Base-by-base conservation (phyloP, 2,329 filamentous ascomycete genomes). In the Colletotrichum truncatum region DNA sequence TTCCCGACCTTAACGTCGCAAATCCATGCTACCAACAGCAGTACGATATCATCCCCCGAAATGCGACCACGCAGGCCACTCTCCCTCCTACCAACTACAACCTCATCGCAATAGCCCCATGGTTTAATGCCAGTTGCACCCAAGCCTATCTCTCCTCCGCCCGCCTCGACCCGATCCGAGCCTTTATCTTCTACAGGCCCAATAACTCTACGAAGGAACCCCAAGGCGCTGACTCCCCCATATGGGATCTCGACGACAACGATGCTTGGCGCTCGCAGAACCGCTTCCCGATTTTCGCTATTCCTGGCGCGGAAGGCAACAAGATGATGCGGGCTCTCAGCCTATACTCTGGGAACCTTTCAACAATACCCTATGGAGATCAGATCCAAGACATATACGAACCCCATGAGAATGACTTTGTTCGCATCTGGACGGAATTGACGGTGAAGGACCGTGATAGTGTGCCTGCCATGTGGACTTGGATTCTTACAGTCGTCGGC, bases 91-190 rank as follows among this genome's bases (percentile, higher is more conserved):
- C 85, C 51, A 88, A 91, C 69, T 93, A 93, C 75, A 89, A 91
- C 59, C 82, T 94, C 54, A 87, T 98, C 70, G 94, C 92, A 26
- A 80, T 98, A 56, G 94, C 93, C 23, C 95, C 95, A 26, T 98
- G 95, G 94, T 88, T 93, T 71, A 91, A 85, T 67, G 80, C 85
- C 7, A 81, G 87, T 25, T 99, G 95, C 74, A 91, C 93, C 11
- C 78, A 84, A 59, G 86, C 90, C 45, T 97, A 93, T 74, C 84
- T 98, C 48, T 78, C 84, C 16, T 83, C 87, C 18, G 85, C 87
- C n/a, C 80, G 82, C 30, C 72, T 77, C 59, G 87, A 90, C 69
- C 84, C 87, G 23, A 83, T 91, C 9, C 85, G 88, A 41, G 89
- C 81, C 21, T 86, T 91, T 72, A 80, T 91, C 38, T 90, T 91